Conservation (phyloP, 1,139 yeast species). For the Yamadazyma buinensis region DNA sequence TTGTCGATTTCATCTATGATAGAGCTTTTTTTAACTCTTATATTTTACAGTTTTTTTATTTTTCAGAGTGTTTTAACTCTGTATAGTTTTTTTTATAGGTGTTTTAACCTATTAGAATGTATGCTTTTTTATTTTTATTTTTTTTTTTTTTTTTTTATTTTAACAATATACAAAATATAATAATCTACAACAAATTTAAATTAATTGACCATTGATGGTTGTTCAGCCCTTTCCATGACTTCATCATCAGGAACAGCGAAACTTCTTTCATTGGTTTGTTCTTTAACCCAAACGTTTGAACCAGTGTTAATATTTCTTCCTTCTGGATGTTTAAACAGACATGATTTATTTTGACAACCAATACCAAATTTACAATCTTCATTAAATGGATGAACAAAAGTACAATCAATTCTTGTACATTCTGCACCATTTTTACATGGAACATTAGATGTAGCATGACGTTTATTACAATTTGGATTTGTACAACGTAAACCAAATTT, state of each 20-base stretch:
- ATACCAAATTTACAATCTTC: conserved; percentile 79
- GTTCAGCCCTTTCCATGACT: conserved; percentile 68
- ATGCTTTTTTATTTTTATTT: too few species aligned
- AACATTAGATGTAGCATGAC: conserved; percentile 74
- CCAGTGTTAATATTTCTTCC: conserved; percentile 42
- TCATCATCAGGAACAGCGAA: conserved; percentile 80
- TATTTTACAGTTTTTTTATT: too few species aligned
- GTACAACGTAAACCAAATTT: conserved; percentile 75
- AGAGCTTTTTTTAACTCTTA: too few species aligned
- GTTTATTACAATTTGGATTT: conserved; percentile 70
- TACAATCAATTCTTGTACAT: conserved; percentile 78
- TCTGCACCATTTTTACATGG: conserved; percentile 78
- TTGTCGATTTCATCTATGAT: too few species aligned
- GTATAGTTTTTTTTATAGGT: too few species aligned
- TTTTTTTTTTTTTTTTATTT: too few species aligned
- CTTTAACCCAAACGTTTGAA: conserved; percentile 11
- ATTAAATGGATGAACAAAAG: conserved; percentile 73
- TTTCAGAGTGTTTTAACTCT: too few species aligned
- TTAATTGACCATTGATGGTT: conserved; percentile 17
- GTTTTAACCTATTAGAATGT: too few species aligned
- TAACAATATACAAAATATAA: too few species aligned
- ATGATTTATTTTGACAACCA: conserved; percentile 64
- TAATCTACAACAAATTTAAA: too few species aligned
- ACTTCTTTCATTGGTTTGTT: conserved; percentile 49
- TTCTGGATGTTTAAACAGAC: conserved; percentile 77